Base-by-base conservation (phyloP, 352 stramenopile genomes). In the Plasmopara viticola region DNA sequence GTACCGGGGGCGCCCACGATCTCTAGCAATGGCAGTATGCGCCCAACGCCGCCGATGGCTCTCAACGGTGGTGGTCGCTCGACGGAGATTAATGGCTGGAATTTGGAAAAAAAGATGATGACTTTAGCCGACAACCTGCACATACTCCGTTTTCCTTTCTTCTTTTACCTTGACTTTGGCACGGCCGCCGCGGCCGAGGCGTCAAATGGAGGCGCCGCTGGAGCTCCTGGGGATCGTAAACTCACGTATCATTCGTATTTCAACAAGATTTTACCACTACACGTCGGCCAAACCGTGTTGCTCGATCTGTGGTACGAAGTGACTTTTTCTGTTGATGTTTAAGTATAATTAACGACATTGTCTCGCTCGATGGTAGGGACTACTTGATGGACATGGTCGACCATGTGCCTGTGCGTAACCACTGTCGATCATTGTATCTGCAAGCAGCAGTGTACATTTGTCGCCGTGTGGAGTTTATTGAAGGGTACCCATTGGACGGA, bases 331-430 rank as follows among this genome's bases (percentile, higher is more conserved):
- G 10, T 35, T 12, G 7, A 35, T 35, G 10, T 35, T 12, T 1
- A 8, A 35, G 31, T 12, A 35, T 35, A 5, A 35, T 20, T 48
- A 37, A 37, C 28, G 18, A 37, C 25, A 35, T 18, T 20, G 20
- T 25, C 20, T 25, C 25, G 37, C 13, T 41, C 10, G n/a, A 20
- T 38, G 6, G 17, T 48, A 85, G 74, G 77, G 72, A 78, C 44
- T 91, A 89, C 50, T 57, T 90, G 28, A 76, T 94, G 65, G 80
- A 94, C 55, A 87, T 90, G 74, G 79, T 79, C 39, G 80, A 94
- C 31, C 66, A 76, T 28, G 76, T 94, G 39, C 77, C 83, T 1
- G 66, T 85, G 34, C 78, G 80, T 14, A 90, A 89, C 40, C 78
- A 70, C 45, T 86, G 72, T 33, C 77, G 78, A 5, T 67, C 72